Percentiles rank a stretch among this genome's conserved stretches.
These are phyloP conservation scores for Flaveria sonorensis DNA, from an alignment of 129 eudicot species.

Conservation along the genomic window DNA sequence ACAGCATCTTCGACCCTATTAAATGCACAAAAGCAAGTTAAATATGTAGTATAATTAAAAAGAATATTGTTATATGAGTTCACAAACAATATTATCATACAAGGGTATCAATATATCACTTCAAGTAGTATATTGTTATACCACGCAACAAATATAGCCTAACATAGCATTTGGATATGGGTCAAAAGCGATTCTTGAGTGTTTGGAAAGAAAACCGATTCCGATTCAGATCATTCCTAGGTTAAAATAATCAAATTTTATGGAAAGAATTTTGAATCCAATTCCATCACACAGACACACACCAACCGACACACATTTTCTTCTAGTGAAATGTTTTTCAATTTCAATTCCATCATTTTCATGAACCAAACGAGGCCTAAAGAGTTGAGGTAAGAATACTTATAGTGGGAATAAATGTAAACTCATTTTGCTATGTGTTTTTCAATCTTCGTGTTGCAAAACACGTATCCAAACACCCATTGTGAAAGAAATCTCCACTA, in stretches of 20 bases:
- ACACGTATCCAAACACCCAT: too few species aligned
- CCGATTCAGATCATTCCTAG: too few species aligned
- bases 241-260: not conserved
- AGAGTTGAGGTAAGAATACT: not conserved
- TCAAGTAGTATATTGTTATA: not conserved
- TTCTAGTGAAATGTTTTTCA: not conserved
- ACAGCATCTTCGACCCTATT: slow-evolving; percentile 93
- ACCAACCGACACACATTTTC: not conserved
- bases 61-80: not conserved
- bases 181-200: not conserved
- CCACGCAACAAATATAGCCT: not conserved
- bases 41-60: not conserved
- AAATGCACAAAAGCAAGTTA: slow-evolving; percentile 19
- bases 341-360: not conserved
- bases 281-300: not conserved
- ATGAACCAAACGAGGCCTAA: not conserved
- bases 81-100: slow-evolving; percentile 6
- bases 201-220: not conserved
- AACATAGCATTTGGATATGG: not conserved
- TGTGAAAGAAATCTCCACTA: too few species aligned
- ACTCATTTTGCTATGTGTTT: too few species aligned
- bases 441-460: too few species aligned
- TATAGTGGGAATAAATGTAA: not conserved
- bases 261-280: not conserved
- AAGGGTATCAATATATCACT: not conserved